A percentile compares a stretch with the other conserved stretches of the same genome.
Conservation (phyloP, 768 basidiomycete genomes). For the Epithele typhae region DNA sequence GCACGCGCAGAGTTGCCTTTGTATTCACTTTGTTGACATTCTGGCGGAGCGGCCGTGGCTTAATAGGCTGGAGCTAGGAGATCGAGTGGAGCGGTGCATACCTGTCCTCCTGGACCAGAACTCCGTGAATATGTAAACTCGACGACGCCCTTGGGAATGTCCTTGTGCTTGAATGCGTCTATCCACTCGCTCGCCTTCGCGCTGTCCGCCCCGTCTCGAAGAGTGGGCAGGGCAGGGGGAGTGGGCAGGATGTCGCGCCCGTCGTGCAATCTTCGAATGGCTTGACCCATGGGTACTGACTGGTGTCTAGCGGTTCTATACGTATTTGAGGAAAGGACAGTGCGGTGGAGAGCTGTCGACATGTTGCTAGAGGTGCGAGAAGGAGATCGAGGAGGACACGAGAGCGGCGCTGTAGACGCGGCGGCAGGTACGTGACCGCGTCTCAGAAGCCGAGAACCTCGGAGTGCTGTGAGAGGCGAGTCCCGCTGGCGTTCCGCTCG, state of each 20-base stretch:
- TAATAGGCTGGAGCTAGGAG: neutral
- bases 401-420: too few species aligned
- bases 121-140: slow-evolving; percentile 70
- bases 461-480: too few species aligned
- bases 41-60: slow-evolving; percentile 40
- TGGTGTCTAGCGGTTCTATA: too few species aligned
- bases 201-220: slow-evolving; percentile 25
- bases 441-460: too few species aligned
- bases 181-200: slow-evolving; percentile 52
- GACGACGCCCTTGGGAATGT: slow-evolving; percentile 50
- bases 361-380: too few species aligned
- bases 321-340: too few species aligned
- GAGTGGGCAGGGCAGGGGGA: slow-evolving; percentile 37
- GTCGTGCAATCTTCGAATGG: neutral
- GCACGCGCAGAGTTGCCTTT: slow-evolving; percentile 64
- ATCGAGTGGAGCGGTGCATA: slow-evolving; percentile 24
- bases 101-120: slow-evolving; percentile 85
- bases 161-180: slow-evolving; percentile 37
- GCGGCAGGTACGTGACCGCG: too few species aligned
- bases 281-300: too few species aligned
- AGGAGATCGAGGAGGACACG: too few species aligned
- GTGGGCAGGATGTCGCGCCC: slow-evolving; percentile 19
- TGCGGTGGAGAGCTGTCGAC: too few species aligned
- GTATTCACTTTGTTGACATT: slow-evolving; percentile 91
- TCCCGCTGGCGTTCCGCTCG: too few species aligned